Percentiles rank a stretch among this genome's conserved stretches.
Conservation (phyloP, 2,329 filamentous ascomycete species). For the Magnaporthiopsis rhizophila region DNA sequence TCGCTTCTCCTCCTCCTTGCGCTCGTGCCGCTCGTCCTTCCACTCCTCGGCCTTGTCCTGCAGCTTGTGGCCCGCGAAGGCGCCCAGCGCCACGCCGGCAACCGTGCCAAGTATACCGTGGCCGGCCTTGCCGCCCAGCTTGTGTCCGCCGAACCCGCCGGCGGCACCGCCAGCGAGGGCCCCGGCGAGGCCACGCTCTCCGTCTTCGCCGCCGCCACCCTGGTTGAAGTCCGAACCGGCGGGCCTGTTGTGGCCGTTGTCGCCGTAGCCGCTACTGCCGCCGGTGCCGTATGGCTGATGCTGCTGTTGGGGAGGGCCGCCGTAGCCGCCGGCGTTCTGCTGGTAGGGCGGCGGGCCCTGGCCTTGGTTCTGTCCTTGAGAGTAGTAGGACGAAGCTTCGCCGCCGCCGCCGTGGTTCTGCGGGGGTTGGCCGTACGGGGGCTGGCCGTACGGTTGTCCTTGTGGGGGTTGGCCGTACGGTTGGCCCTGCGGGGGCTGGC, state of each 20-base stretch:
- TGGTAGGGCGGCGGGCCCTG: background rate
- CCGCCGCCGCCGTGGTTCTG: background rate
- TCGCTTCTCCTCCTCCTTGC: conserved; percentile 19
- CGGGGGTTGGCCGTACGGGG: conserved; percentile 1
- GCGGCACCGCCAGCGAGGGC: conserved; percentile 3
- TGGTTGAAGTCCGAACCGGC: background rate
- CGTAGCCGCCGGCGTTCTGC: background rate
- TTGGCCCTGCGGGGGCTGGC: too few species aligned
- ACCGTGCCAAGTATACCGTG: conserved; percentile 21
- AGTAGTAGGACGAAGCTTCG: conserved; percentile 1
- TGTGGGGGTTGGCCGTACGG: too few species aligned
- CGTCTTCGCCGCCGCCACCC: background rate
- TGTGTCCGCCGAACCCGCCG: conserved; percentile 1
- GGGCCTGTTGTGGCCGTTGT: background rate
- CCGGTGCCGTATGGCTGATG: background rate
- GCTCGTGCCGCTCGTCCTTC: conserved; percentile 20
- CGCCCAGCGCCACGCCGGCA: conserved; percentile 31
- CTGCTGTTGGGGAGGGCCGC: conserved; percentile 3
- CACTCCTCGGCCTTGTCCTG: conserved; percentile 31
- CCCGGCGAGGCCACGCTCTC: conserved; percentile 3
- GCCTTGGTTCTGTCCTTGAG: background rate
- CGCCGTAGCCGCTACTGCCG: background rate
- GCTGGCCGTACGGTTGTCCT: background rate
- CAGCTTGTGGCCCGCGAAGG: conserved; percentile 33
- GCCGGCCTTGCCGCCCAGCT: background rate